Conservation (phyloP, 78 protist species). For the Dictyostelium discoideum region DNA sequence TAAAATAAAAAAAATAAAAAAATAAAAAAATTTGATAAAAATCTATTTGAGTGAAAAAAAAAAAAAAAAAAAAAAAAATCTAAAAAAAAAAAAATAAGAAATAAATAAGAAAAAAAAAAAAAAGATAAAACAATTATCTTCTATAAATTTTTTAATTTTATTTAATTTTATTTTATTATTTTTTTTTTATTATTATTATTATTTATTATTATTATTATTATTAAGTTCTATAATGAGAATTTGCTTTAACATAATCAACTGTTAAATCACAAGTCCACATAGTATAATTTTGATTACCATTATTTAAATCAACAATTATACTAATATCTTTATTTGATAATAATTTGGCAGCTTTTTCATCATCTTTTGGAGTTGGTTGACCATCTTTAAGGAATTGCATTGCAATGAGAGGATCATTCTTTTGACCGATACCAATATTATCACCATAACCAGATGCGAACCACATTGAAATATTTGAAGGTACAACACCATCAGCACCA, state of each 20-base stretch:
- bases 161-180: no score
- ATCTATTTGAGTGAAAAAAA: no score
- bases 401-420: constrained; percentile 46
- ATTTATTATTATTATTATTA: neutral
- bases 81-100: no score
- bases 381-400: constrained; percentile 74
- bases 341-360: constrained; percentile 51
- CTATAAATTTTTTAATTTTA: no score
- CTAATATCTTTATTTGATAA: constrained; percentile 38
- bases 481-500: constrained; percentile 65
- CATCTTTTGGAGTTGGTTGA: constrained; percentile 54
- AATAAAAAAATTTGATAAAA: no score
- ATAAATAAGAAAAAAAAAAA: no score
- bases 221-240: constrained; percentile 72
- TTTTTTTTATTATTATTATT: no score
- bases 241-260: constrained; percentile 67
- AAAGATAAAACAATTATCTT: no score
- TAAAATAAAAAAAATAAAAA: no score
- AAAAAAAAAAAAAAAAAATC: no score
- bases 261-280: constrained; percentile 82
- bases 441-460: constrained; percentile 53
- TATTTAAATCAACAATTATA: constrained; percentile 44
- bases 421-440: constrained; percentile 61
- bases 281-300: constrained; percentile 22
- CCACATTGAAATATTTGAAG: constrained; percentile 75